Conservation (phyloP, 1,284 basidiomycete species). For the Heliocybe sulcata region DNA sequence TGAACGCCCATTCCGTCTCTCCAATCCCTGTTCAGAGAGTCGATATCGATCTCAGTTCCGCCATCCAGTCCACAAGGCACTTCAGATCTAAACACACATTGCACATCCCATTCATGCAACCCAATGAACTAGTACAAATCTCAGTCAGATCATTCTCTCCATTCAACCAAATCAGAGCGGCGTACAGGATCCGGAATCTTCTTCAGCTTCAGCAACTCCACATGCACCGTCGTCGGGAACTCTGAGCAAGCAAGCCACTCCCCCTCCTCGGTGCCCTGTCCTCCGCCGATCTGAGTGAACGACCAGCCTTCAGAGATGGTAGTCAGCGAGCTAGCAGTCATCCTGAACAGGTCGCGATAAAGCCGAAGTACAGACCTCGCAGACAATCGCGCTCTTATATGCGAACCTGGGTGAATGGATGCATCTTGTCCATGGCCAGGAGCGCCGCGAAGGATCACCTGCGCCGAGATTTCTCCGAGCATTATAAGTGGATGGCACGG, state of each 20-base stretch:
- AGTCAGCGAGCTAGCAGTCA: conserved; percentile 3
- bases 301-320: conserved; percentile 42
- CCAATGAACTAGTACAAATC: conserved; percentile 52
- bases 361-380: conserved; percentile 1
- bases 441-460: not conserved
- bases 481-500: not conserved
- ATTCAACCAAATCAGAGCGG: conserved; percentile 4
- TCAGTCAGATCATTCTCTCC: not conserved
- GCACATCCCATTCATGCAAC: conserved; percentile 81
- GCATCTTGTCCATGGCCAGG: not conserved
- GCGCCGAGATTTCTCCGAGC: not conserved
- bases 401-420: not conserved
- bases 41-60: not conserved
- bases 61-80: conserved; percentile 5
- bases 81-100: conserved; percentile 43
- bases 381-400: not conserved
- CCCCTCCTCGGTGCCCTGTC: conserved; percentile 45
- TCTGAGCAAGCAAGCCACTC: conserved; percentile 59
- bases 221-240: conserved; percentile 81
- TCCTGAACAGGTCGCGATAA: conserved; percentile 3
- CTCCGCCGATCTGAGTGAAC: conserved; percentile 63
- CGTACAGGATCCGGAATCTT: conserved; percentile 78
- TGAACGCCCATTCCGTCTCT: conserved; percentile 83
- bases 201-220: conserved; percentile 66
- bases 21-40: conserved; percentile 78